Evolutionary conservation across 768 basidiomycete genomes (phyloP).

Genomic region (Rhodosporidiobolus odoratus): DNA sequence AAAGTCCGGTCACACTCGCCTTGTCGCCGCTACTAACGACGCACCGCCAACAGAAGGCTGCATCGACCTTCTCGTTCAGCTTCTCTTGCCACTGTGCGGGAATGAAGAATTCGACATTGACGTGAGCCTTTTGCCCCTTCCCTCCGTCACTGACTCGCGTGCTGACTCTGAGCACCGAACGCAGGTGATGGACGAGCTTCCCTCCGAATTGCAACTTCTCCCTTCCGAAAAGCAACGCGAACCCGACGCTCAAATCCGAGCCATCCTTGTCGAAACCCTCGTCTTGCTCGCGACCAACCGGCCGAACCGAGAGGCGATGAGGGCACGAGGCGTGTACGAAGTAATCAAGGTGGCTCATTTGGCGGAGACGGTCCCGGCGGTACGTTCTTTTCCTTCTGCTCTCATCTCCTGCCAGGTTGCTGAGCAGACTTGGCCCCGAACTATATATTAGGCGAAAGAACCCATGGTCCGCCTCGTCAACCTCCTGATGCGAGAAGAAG

Average conservation of each 20-base stretch:
- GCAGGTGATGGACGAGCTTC: constrained; percentile 83
- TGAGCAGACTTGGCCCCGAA: background rate
- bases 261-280: constrained; percentile 82
- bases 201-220: constrained; percentile 76
- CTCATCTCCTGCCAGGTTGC: background rate
- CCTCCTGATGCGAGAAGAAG: constrained; percentile 74
- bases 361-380: constrained; percentile 56
- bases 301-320: constrained; percentile 75
- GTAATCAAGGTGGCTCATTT: constrained; percentile 73
- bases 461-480: constrained; percentile 82
- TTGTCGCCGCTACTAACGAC: constrained; percentile 54
- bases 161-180: background rate
- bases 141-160: too few relatives aligned
- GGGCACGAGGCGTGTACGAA: constrained; percentile 77
- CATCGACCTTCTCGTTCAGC: constrained; percentile 73
- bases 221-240: constrained; percentile 80
- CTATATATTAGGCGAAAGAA: constrained; percentile 63
- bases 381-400: background rate
- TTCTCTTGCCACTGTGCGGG: constrained; percentile 76
- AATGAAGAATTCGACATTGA: constrained; percentile 93
- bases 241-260: constrained; percentile 64
- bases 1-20: constrained; percentile 61
- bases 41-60: constrained; percentile 63
- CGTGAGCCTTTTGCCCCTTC: constrained; percentile 49
- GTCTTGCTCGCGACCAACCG: constrained; percentile 81